phyloP scores from a whole-genome alignment of 2,329 filamentous ascomycete species.

The Neophaeococcomyces mojaviensis region DNA sequence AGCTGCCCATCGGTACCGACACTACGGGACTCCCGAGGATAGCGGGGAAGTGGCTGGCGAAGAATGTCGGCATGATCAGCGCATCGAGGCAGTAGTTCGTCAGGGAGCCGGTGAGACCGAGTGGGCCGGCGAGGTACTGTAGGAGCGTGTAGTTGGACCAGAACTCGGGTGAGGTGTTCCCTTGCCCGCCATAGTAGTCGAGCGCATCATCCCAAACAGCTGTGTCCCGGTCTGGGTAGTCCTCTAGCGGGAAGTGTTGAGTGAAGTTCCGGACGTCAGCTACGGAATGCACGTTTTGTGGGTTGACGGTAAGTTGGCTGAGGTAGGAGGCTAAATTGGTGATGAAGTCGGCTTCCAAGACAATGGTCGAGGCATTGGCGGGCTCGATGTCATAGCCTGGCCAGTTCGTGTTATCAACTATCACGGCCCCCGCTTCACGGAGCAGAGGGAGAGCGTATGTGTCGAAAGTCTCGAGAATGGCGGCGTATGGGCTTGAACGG shows the following conservation, averaged over 20 bases:
- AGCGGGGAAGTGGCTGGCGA: constrained; percentile 43
- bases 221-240: constrained; percentile 57
- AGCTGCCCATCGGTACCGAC: constrained; percentile 56
- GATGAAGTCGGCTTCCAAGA: constrained; percentile 54
- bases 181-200: constrained; percentile 41
- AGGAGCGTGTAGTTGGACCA: constrained; percentile 50
- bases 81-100: constrained; percentile 52
- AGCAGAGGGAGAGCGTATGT: constrained; percentile 44
- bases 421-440: constrained; percentile 48
- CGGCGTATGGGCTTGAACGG: constrained; percentile 27
- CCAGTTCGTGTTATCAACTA: constrained; percentile 56
- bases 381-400: constrained; percentile 43
- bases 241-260: constrained; percentile 44
- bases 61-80: constrained; percentile 51
- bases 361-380: constrained; percentile 31
- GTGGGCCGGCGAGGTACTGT: constrained; percentile 48
- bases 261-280: constrained; percentile 50
- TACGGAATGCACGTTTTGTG: constrained; percentile 46
- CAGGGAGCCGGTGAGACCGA: constrained; percentile 56
- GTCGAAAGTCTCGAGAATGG: constrained; percentile 49
- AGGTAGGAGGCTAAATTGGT: constrained; percentile 51
- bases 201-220: constrained; percentile 49
- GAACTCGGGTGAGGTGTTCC: constrained; percentile 51
- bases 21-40: constrained; percentile 54
- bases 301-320: constrained; percentile 49